Base-by-base conservation (phyloP, 2,329 filamentous ascomycete species). In the Fusarium sp. region DNA sequence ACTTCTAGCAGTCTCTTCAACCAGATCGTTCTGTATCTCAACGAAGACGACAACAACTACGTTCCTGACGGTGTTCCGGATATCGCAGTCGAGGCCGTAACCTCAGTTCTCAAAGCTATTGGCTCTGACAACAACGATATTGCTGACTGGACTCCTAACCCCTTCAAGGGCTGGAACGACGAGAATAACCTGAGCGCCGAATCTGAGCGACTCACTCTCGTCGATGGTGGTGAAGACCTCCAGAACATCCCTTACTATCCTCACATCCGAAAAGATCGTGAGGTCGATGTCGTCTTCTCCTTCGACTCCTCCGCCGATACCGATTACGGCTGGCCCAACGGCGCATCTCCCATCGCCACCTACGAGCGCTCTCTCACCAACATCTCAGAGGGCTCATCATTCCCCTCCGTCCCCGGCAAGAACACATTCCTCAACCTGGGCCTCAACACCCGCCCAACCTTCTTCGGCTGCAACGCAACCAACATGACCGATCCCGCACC, bases 1-100 rank as follows among this genome's bases (percentile, higher is more conserved):
- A 96, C 94, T 1, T 94, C 92, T 16, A 94, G 92, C 21, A 91
- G 92, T 13, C 86, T 97, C 8, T 97, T 97, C 86, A 97, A 97
- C 83, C 85, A 79, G 86, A 86, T 77, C 76, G 85, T 91, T 62
- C 86, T 97, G 87, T 86, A 97, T 90, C 42, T 96, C 90, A 32
- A 85, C 78, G 79, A 85, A 65, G 83, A 75, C 46, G 84, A 79
- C 25, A 79, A 72, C 76, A 85, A 71, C 25, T 90, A 88, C 77
- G 76, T 81, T 7, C 88, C 87, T 8, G 89, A 91, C 70, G 79
- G 77, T 84, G 75, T 88, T 60, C 81, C 82, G 33, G 75, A 80
- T n/a, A 80, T 80, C 35, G 80, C 85, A 33, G 80, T 85, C 52
- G 82, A 86, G 12, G 81, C 87, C 13, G 74, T 93, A 10, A 76